Conservation (phyloP, 352 stramenopile genomes). For the Pythium aristosporum region DNA sequence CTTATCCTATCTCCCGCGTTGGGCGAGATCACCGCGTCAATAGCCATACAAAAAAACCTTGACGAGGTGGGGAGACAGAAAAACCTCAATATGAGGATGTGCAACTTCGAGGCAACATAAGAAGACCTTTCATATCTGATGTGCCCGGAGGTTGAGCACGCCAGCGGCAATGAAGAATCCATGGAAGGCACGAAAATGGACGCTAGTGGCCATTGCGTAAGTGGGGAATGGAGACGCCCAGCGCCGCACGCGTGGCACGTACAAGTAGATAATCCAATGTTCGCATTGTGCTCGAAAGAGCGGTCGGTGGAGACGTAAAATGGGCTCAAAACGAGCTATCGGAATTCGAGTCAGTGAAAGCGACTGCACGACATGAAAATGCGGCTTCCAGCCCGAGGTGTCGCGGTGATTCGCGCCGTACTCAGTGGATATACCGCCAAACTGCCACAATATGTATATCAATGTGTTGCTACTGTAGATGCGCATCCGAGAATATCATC, state of each 20-base stretch:
- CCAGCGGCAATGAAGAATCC: not conserved
- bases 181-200: conserved; percentile 14
- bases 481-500: conserved; percentile 6
- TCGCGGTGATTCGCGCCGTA: conserved; percentile 1
- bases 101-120: conserved; percentile 13
- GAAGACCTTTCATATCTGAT: conserved; percentile 17
- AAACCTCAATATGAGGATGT: not conserved
- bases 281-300: conserved; percentile 9
- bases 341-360: conserved; percentile 19
- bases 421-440: not conserved
- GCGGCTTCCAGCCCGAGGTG: conserved; percentile 1
- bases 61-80: not conserved
- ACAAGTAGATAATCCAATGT: not conserved
- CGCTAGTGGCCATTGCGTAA: not conserved
- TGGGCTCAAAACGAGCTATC: not conserved
- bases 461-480: conserved; percentile 13
- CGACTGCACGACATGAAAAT: conserved; percentile 20
- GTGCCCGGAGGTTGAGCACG: not conserved
- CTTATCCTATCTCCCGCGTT: conserved; percentile 8
- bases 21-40: not conserved
- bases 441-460: conserved; percentile 12
- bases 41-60: conserved; percentile 6
- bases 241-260: not conserved
- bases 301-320: not conserved
- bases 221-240: not conserved